These are phyloP conservation scores for Fistulinella staudtii DNA, from an alignment of 1,284 basidiomycete species.

Conservation along the genomic window DNA sequence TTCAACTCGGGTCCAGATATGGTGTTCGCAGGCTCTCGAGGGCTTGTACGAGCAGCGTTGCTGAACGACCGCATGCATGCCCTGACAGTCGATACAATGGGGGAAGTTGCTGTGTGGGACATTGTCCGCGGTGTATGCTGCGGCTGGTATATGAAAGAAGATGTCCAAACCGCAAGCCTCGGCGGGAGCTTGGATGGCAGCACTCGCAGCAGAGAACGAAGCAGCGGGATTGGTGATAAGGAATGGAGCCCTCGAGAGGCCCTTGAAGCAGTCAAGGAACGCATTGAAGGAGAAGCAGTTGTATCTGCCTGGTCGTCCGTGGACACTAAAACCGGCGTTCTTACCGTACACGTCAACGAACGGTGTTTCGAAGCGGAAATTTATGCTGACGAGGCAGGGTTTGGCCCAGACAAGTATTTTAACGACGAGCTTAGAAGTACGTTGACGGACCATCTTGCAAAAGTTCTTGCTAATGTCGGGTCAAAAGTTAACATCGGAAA, in stretches of 20 bases:
- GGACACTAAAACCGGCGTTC: constrained; percentile 86
- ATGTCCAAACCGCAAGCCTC: constrained; percentile 56
- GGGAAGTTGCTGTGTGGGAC: constrained; percentile 91
- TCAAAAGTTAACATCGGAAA: constrained; percentile 72
- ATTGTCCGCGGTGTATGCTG: constrained; percentile 76
- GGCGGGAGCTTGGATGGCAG: constrained; percentile 37
- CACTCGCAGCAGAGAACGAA: constrained; percentile 26
- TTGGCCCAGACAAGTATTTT: constrained; percentile 51
- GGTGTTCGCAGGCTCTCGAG: constrained; percentile 74
- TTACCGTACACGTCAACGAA: constrained; percentile 87
- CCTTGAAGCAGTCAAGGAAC: constrained; percentile 79
- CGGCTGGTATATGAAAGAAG: constrained; percentile 65
- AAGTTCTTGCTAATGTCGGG: constrained; percentile 12
- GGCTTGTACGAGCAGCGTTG: constrained; percentile 79
- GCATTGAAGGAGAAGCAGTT: constrained; percentile 91
- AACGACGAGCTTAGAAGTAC: constrained; percentile 78
- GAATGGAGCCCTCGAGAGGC: constrained; percentile 74
- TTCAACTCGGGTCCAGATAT: constrained; percentile 60
- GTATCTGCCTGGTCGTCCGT: constrained; percentile 83
- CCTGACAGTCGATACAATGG: constrained; percentile 84
- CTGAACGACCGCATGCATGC: constrained; percentile 92
- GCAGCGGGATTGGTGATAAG: constrained; percentile 32
- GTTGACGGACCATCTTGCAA: constrained; percentile 32
- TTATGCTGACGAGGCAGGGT: constrained; percentile 87
- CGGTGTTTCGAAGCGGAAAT: constrained; percentile 92